Evolutionary conservation across 2,329 filamentous ascomycete species (phyloP), one percentile per base, ranked within the genome.

Genomic region (Endocalyx cinctus): DNA sequence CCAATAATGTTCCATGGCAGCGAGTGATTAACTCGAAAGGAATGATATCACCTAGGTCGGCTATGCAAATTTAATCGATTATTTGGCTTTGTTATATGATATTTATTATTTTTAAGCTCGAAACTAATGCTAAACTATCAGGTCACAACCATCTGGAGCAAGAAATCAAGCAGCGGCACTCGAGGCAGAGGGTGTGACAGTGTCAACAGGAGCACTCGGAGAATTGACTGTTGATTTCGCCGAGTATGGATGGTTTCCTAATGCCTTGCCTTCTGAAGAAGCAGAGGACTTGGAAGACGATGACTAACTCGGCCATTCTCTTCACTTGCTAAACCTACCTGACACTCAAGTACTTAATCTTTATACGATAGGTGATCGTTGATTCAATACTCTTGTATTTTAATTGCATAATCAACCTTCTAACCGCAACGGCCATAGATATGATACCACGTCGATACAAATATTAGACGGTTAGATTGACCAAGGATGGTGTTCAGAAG

Each of bases 1-100:
- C 74, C 38, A 69, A 67, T 16, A 96, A 83, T 45, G 90, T 97
- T 4, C 90, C 90, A 0, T 97, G 90, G 90, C 90, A 97, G 66
- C 72, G 92, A 37, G 86, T 97, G 39, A 84, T 97, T 55, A 95
- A 90, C 58, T 67, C 86, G 11, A 90, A 85, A 60, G 89, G 90
- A 15, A 69, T 78, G 38, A 94, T 97, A 46, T 94, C 88, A 27
- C 84, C 84, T 6, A 77, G 89, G 87, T 90, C 30, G 5, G 22
- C 18, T 11, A 10, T 19, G 5, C 14, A 11, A 30, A 5, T 31
- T 12, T n/a, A n/a, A n/a, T n/a, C n/a, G n/a, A n/a, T n/a, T n/a
- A n/a, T n/a, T n/a, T n/a, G n/a, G n/a, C n/a, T n/a, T n/a, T n/a
- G n/a, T n/a, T n/a, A n/a, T n/a, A n/a, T n/a, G n/a, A n/a, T n/a